Evolutionary conservation across 2,329 filamentous ascomycete species (phyloP).

Genomic region (Alternaria consortialis): DNA sequence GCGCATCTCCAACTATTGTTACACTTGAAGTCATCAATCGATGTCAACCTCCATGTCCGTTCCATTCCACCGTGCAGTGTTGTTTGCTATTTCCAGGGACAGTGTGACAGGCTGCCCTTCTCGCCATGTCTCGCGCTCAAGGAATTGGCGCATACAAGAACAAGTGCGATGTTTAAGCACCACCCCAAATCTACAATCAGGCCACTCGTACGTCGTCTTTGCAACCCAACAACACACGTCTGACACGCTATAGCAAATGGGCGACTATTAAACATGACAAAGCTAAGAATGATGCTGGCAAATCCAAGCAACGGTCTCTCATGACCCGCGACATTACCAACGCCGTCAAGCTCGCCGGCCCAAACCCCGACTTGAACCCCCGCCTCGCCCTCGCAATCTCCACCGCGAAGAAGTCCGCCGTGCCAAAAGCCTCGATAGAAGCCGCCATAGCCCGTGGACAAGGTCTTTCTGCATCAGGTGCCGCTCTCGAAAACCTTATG

Average conservation of each 20-base stretch:
- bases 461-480: conserved; percentile 78
- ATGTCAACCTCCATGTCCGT: conserved; percentile 31
- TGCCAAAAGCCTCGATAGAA: conserved; percentile 87
- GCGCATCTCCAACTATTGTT: conserved; percentile 26
- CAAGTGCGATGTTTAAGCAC: conserved; percentile 41
- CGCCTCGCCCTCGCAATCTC: conserved; percentile 76
- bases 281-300: conserved; percentile 81
- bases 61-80: conserved; percentile 30
- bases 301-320: conserved; percentile 73
- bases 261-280: conserved; percentile 97
- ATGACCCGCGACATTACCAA: conserved; percentile 78
- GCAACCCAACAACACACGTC: neutral
- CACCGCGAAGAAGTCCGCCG: conserved; percentile 83
- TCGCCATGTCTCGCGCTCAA: conserved; percentile 20
- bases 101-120: conserved; percentile 29
- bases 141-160: conserved; percentile 20
- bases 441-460: conserved; percentile 87
- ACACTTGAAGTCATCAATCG: neutral
- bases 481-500: conserved; percentile 76
- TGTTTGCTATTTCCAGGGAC: conserved; percentile 21
- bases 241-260: conserved; percentile 74
- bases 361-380: conserved; percentile 77
- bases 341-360: conserved; percentile 78
- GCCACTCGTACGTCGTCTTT: conserved; percentile 42
- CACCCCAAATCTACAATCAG: conserved; percentile 40